Conservation (phyloP, 2,329 filamentous ascomycete genomes). For the Stachybotrys chartarum region DNA sequence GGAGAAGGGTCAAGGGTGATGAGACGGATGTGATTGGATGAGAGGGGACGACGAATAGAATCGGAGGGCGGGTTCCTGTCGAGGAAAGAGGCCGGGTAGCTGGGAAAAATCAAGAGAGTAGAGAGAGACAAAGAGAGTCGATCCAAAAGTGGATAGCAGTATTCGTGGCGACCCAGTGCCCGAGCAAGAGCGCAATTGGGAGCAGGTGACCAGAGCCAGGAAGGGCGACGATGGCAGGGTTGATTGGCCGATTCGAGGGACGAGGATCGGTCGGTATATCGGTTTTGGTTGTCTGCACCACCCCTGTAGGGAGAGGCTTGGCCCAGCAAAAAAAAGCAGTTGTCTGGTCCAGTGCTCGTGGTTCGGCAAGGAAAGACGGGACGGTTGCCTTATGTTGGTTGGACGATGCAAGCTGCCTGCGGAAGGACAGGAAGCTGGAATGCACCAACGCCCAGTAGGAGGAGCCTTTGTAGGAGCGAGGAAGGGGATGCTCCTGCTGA, state of each 20-base stretch:
- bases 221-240: neutral
- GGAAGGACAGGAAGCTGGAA: neutral
- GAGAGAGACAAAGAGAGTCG: neutral
- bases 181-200: neutral
- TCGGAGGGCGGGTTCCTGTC: neutral
- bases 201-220: neutral
- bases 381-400: neutral
- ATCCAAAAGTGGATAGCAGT: neutral
- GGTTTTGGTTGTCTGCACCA: neutral
- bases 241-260: neutral
- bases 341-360: neutral
- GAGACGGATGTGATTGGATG: neutral
- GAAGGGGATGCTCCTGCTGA: too few relatives aligned
- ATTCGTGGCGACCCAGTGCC: neutral
- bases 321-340: neutral
- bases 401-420: neutral
- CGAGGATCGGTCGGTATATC: neutral
- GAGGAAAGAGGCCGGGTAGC: neutral
- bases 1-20: neutral
- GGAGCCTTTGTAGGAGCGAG: too few relatives aligned
- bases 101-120: too few relatives aligned
- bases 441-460: neutral
- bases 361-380: neutral
- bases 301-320: neutral
- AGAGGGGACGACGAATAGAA: neutral